Base-by-base conservation (phyloP, 352 stramenopile species). In the Globisporangium nagaii region DNA sequence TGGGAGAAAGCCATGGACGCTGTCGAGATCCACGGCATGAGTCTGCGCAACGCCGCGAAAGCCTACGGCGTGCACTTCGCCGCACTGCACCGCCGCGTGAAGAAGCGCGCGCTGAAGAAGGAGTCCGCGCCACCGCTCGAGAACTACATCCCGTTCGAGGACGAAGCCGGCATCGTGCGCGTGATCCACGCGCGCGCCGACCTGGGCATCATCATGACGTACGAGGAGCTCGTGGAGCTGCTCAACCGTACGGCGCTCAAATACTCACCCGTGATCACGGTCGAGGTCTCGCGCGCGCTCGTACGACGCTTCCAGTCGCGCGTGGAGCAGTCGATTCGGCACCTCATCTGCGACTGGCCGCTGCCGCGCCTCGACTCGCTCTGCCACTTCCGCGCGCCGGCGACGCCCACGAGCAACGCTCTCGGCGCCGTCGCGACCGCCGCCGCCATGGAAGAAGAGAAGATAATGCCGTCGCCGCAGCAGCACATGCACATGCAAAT, bases 1-100 rank as follows among this genome's bases (percentile, higher is more conserved):
- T 89, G 75, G 74, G 70, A 86, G 52, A 69, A 74, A 4, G 79
- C 79, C 34, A 85, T 87, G 61, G 73, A 84, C 45, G 79, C 78
- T 45, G 75, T 89, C 13, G 72, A 76, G 31, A 77, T 81, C 31
- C 66, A 86, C 43, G 75, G 75, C 17, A 86, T 87, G 79, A 89
- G 79, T 53, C 65, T 89, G 13, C 73, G 79, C 30, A 75, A 70
- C 24, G 74, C 79, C 2, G 79, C 79, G 24, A 86, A 83, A 39
- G 68, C 65, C 4, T 73, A 85, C 47, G 74, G 72, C 10, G 74
- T 87, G 28, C 75, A 86, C 57, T 87, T 87, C 45, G 76, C 76
- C 1, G 75, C 79, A n/a, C 67, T 90, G 15, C 68, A 87, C 48
- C 75, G 79, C 25, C 70, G 74, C 4, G 56, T 87, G 15, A 90